Conservation (phyloP, 2,329 filamentous ascomycete species). For the Neofusicoccum laricinum region DNA sequence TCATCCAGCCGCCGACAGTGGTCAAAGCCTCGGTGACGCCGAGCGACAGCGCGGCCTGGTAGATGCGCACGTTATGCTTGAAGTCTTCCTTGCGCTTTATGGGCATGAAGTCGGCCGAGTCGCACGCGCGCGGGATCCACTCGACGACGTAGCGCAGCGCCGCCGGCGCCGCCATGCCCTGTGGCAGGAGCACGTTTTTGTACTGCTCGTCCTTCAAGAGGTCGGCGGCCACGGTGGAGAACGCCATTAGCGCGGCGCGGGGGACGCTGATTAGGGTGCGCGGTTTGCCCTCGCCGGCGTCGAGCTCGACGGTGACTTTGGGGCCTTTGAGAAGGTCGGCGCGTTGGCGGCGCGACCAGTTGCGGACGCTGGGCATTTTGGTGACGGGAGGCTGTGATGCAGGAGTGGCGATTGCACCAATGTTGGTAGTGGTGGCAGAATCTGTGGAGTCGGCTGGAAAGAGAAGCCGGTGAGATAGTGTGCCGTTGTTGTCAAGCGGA, state of each 20-base stretch:
- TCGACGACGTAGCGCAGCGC: constrained; percentile 7
- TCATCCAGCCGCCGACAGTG: constrained; percentile 13
- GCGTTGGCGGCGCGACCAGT: neutral
- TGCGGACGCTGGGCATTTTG: constrained; percentile 1
- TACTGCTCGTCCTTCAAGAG: neutral
- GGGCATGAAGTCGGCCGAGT: constrained; percentile 11
- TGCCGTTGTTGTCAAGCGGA: neutral
- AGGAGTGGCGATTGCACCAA: neutral
- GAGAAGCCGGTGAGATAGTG: too few species aligned
- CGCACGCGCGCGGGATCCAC: constrained; percentile 16
- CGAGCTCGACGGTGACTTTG: neutral
- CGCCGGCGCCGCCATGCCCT: constrained; percentile 3
- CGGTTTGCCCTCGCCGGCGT: neutral
- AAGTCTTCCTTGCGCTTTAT: constrained; percentile 12
- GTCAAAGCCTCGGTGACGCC: constrained; percentile 10
- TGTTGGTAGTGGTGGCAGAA: neutral
- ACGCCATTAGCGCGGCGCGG: constrained; percentile 9
- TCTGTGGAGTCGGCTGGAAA: too few species aligned
- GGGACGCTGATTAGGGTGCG: neutral
- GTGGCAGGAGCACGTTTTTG: constrained; percentile 1
- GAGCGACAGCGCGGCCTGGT: constrained; percentile 13
- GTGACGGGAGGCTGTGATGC: neutral
- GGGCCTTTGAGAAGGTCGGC: neutral
- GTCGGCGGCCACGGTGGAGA: constrained; percentile 3
- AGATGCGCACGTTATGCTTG: constrained; percentile 14